These are phyloP conservation scores for Sporothrix mexicana DNA, from an alignment of 2,329 filamentous ascomycete genomes.

Conservation along the genomic window DNA sequence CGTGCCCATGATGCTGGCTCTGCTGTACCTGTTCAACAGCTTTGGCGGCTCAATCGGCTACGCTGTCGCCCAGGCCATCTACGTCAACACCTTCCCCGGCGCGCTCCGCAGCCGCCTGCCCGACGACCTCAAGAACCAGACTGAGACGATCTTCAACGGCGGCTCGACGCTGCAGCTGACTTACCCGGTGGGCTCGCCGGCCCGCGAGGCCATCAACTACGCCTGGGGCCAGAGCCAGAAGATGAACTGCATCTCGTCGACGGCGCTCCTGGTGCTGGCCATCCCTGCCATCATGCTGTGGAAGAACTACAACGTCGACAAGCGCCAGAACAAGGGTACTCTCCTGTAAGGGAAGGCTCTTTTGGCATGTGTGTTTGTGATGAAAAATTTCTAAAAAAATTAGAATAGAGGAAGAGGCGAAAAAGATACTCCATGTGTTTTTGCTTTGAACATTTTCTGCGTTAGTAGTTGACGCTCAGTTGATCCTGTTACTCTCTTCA, in stretches of 20 bases:
- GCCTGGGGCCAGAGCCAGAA: slow-evolving; percentile 62
- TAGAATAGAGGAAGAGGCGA: not conserved
- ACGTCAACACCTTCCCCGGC: slow-evolving; percentile 61
- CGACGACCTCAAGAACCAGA: slow-evolving; percentile 55
- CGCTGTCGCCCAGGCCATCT: slow-evolving; percentile 65
- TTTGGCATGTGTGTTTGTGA: not conserved
- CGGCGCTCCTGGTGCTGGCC: slow-evolving; percentile 43
- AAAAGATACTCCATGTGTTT: slow-evolving; percentile 15
- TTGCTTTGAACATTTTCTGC: not conserved
- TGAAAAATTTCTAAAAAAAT: not conserved
- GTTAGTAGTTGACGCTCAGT: not conserved
- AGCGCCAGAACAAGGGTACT: slow-evolving; percentile 39
- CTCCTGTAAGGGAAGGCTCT: slow-evolving; percentile 31
- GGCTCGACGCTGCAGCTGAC: slow-evolving; percentile 61
- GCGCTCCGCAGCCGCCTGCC: slow-evolving; percentile 56
- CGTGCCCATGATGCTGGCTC: slow-evolving; percentile 62
- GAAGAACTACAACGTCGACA: slow-evolving; percentile 39
- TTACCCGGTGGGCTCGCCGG: slow-evolving; percentile 57
- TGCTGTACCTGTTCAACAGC: slow-evolving; percentile 63
- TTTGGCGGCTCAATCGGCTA: slow-evolving; percentile 66
- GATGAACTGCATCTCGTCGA: slow-evolving; percentile 55
- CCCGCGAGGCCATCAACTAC: slow-evolving; percentile 59
- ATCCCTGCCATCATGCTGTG: slow-evolving; percentile 37
- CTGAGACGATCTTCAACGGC: slow-evolving; percentile 46
- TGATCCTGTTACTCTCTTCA: not conserved